Conservation (phyloP, 192 early-diverging fungal species). For the Coemansia sp. region DNA sequence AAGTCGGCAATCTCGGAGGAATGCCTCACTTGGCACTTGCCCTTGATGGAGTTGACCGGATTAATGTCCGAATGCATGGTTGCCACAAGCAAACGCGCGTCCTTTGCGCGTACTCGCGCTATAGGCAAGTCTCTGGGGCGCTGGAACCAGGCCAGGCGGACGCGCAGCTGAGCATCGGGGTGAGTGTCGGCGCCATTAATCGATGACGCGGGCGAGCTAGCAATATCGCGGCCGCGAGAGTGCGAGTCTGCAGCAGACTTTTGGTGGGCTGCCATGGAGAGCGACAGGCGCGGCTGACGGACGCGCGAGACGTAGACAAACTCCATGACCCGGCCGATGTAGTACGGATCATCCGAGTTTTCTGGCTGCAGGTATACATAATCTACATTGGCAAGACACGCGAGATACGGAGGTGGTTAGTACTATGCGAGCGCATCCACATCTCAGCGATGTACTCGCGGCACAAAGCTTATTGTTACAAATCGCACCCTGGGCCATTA, state of each 20-base stretch:
- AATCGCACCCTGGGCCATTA: not conserved
- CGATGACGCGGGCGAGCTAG: conserved; percentile 18
- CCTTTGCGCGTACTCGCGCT: conserved; percentile 61
- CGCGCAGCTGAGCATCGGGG: conserved; percentile 28
- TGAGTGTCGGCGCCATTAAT: conserved; percentile 4
- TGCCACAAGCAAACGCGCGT: conserved; percentile 76
- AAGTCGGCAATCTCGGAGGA: conserved; percentile 38
- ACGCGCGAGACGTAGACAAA: conserved; percentile 59
- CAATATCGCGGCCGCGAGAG: not conserved
- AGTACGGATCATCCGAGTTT: conserved; percentile 72
- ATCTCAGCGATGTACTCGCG: too few relatives aligned
- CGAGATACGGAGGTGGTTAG: not conserved
- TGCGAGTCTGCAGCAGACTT: conserved; percentile 2
- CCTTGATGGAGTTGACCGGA: conserved; percentile 77
- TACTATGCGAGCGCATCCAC: too few relatives aligned
- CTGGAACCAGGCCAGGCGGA: conserved; percentile 73
- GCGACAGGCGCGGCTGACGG: conserved; percentile 53
- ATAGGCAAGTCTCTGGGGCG: conserved; percentile 75
- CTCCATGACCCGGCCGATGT: conserved; percentile 82
- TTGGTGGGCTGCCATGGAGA: conserved; percentile 9
- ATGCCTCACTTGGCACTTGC: conserved; percentile 79
- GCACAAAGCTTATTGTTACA: not conserved
- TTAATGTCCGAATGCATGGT: conserved; percentile 91
- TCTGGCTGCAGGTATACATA: conserved; percentile 79
- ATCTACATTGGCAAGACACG: conserved; percentile 54